These are phyloP conservation scores for Carex littledalei DNA, from an alignment of 176 grass and related monocot species.

Conservation along the genomic window DNA sequence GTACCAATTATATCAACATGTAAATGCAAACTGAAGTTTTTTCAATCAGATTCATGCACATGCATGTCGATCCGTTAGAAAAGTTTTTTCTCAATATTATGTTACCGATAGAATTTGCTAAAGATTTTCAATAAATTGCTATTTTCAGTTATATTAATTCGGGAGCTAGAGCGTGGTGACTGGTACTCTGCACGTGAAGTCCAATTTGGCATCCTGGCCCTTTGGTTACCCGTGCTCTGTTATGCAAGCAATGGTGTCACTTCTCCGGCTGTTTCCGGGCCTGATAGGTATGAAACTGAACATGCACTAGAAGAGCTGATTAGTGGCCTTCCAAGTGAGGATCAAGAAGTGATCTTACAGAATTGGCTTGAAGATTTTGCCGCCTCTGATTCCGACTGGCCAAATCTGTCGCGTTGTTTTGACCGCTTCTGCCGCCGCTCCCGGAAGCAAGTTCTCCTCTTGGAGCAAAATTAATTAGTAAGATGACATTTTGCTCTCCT, in stretches of 20 bases:
- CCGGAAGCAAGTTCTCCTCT: slow-evolving; percentile 30
- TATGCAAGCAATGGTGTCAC: slow-evolving; percentile 37
- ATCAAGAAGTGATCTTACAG: slow-evolving; percentile 36
- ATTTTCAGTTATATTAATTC: slow-evolving; percentile 28
- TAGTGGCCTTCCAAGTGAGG: slow-evolving; percentile 22
- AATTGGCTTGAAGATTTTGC: slow-evolving; percentile 41
- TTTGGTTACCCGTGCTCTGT: slow-evolving; percentile 34
- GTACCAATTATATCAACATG: not conserved
- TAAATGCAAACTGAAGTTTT: not conserved
- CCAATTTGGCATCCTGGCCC: slow-evolving; percentile 29
- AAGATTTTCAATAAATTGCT: not conserved
- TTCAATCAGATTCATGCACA: not conserved
- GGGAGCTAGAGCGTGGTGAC: slow-evolving; percentile 18
- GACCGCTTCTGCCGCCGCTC: slow-evolving; percentile 27
- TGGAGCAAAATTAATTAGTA: not conserved
- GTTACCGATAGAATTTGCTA: not conserved
- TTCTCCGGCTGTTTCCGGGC: slow-evolving; percentile 20
- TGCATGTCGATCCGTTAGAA: not conserved
- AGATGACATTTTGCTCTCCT: not conserved
- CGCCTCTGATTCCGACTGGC: slow-evolving; percentile 36
- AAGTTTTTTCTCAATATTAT: not conserved
- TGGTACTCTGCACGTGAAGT: slow-evolving; percentile 31
- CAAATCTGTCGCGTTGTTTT: slow-evolving; percentile 28
- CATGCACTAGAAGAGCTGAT: slow-evolving; percentile 28
- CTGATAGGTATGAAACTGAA: slow-evolving; percentile 25